Percentiles rank a stretch among this genome's conserved stretches.
These are phyloP conservation scores for Citrus hindsii DNA, from an alignment of 345 rosid genomes.

Conservation along the genomic window DNA sequence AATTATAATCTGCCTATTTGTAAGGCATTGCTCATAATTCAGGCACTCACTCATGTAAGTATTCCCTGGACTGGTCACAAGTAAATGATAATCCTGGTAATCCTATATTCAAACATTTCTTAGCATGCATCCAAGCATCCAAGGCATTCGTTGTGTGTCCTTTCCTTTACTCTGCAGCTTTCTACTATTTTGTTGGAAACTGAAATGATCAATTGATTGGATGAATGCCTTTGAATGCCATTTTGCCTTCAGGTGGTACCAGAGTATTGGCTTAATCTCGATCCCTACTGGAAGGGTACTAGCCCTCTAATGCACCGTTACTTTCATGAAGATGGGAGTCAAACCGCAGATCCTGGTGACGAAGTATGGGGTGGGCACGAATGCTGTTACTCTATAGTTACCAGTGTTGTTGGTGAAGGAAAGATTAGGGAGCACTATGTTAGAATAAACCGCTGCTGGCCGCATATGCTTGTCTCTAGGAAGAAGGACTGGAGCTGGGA, in stretches of 20 bases:
- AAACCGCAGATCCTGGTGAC: slow-evolving; percentile 55
- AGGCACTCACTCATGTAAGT: neutral
- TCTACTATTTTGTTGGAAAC: too few relatives aligned
- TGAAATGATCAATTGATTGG: too few relatives aligned
- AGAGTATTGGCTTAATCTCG: slow-evolving; percentile 58
- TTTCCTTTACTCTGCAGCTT: neutral
- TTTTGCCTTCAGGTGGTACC: slow-evolving; percentile 41
- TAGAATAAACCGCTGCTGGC: slow-evolving; percentile 54
- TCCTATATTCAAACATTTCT: too few relatives aligned
- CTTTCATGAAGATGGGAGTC: slow-evolving; percentile 65
- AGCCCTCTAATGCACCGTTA: slow-evolving; percentile 47
- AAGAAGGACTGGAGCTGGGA: slow-evolving; percentile 73
- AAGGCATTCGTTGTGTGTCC: too few relatives aligned
- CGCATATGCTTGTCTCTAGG: slow-evolving; percentile 30
- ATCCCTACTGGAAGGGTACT: slow-evolving; percentile 53
- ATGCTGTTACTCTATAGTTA: slow-evolving; percentile 45
- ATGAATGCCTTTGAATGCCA: neutral
- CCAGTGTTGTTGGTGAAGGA: slow-evolving; percentile 40
- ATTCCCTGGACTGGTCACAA: neutral
- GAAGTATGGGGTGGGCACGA: slow-evolving; percentile 67
- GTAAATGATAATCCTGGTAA: too few relatives aligned
- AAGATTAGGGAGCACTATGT: slow-evolving; percentile 29
- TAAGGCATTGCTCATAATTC: neutral
- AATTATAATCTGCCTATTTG: neutral
- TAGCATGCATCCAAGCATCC: too few relatives aligned